Evolutionary conservation across 1,139 yeast species (phyloP), one percentile per base, ranked within the genome.

Genomic region (Blastobotrys petasosporus): DNA sequence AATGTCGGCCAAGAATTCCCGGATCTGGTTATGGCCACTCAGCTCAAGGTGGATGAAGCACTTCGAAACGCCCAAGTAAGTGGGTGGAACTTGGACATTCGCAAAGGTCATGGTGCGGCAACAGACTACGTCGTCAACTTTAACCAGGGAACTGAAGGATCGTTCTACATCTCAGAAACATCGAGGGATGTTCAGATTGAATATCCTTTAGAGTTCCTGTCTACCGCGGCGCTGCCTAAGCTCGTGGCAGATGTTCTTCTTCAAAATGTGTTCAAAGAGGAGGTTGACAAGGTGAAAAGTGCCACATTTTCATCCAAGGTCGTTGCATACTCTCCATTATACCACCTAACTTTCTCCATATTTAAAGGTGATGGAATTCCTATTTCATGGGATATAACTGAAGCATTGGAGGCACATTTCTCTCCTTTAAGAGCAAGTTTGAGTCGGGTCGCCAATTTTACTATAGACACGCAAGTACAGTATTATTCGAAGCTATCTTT

Each of bases 401-500:
- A 57, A 2, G 74, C 79, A 10, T 57, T 79, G 29, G 59, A 66
- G 9, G 55, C 61, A 25, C 65, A 69, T 49, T 74, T 81, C 54
- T 61, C 67, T 1, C 77, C 79, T 3, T 69, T 79, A 36, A 59
- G 76, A 36, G 51, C 60, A 12, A 58, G 67, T 13, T 58, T 73
- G 41, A 31, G 41, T 2, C 75, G 76, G 32, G 73, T 79, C 51
- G 76, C 88, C 32, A 81, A 84, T 54, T 79, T 90, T 59, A 76
- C 92, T 1, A 71, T 90, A 16, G 92, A 85, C 54, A 74, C 94
- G 1, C 95, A 87, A 60, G 75, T 85, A 38, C 85, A 83, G 52
- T 83, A 83, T 63, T 86, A 79, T 60, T 76, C 84, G 2, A 63
- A 66, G 35, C 63, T 76, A 17, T 42, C 53, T 1, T 59, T 64